phyloP scores from a whole-genome alignment of 441 rosid species.

The Breynia disticha region DNA sequence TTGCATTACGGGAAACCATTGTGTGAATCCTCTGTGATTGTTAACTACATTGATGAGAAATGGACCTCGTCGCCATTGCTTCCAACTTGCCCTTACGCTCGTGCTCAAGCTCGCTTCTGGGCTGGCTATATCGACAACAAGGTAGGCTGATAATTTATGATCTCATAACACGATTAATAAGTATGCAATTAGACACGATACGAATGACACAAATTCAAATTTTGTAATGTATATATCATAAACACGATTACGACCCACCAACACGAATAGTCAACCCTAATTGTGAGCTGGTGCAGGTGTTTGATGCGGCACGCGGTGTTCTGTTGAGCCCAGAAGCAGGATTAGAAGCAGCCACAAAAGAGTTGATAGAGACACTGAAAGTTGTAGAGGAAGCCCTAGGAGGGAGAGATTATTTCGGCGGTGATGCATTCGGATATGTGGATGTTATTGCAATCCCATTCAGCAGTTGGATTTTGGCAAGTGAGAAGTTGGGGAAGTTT shows the following conservation, averaged over 20 bases:
- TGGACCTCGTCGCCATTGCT: constrained; percentile 45
- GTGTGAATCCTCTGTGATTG: constrained; percentile 38
- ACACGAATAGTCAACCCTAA: no score
- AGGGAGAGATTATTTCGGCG: constrained; percentile 34
- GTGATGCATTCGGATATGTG: constrained; percentile 30
- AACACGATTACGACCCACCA: no score
- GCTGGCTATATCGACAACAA: constrained; percentile 47
- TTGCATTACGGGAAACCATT: constrained; percentile 36
- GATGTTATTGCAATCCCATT: constrained; percentile 29
- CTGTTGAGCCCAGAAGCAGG: constrained; percentile 28
- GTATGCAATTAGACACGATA: no score
- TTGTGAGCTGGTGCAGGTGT: constrained; percentile 1
- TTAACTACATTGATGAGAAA: constrained; percentile 38
- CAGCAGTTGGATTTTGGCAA: constrained; percentile 28
- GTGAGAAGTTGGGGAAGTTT: constrained; percentile 34
- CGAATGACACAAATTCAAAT: no score
- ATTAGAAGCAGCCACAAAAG: constrained; percentile 21
- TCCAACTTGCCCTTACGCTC: constrained; percentile 30
- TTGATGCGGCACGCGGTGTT: constrained; percentile 20
- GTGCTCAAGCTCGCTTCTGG: constrained; percentile 50
- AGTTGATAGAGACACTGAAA: constrained; percentile 32
- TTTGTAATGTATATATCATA: no score
- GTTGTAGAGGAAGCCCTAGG: constrained; percentile 37
- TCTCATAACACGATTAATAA: no score
- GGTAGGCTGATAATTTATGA: constrained; percentile 15